These are phyloP conservation scores for Cercospora sp. DNA, from an alignment of 2,329 filamentous ascomycete species.

Conservation along the genomic window DNA sequence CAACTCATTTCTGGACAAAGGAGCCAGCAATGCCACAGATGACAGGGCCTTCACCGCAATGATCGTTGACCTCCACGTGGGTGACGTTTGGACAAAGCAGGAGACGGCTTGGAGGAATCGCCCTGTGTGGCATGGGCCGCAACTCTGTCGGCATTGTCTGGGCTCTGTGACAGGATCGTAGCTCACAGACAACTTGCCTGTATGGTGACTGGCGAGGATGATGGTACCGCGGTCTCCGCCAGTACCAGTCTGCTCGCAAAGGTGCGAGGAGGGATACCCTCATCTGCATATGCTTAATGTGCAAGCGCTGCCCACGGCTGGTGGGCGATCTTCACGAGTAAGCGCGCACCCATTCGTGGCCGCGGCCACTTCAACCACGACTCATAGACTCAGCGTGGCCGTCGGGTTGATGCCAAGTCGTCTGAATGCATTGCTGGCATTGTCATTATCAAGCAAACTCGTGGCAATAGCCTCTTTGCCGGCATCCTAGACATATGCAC, in stretches of 20 bases:
- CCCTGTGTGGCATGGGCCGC: background rate
- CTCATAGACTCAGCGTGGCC: background rate
- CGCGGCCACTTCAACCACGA: background rate
- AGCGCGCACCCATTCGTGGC: background rate
- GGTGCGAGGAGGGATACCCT: constrained; percentile 10
- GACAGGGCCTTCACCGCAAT: constrained; percentile 16
- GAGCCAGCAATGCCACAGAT: background rate
- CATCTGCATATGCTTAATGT: background rate
- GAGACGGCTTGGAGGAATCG: background rate
- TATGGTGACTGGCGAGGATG: background rate
- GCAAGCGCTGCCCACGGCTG: background rate
- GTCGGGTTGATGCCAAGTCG: constrained; percentile 11
- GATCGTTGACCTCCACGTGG: background rate
- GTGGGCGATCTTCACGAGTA: background rate
- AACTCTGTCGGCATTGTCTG: constrained; percentile 4
- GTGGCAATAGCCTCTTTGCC: background rate
- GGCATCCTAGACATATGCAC: background rate
- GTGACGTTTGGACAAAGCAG: background rate
- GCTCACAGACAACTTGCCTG: background rate
- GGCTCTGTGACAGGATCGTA: background rate
- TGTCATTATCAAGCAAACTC: background rate
- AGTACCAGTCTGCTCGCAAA: background rate
- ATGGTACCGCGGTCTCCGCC: background rate
- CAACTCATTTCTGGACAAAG: constrained; percentile 2
- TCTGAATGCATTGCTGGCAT: background rate